Conservation (phyloP, 768 basidiomycete genomes). For the Amanita molliuscula region DNA sequence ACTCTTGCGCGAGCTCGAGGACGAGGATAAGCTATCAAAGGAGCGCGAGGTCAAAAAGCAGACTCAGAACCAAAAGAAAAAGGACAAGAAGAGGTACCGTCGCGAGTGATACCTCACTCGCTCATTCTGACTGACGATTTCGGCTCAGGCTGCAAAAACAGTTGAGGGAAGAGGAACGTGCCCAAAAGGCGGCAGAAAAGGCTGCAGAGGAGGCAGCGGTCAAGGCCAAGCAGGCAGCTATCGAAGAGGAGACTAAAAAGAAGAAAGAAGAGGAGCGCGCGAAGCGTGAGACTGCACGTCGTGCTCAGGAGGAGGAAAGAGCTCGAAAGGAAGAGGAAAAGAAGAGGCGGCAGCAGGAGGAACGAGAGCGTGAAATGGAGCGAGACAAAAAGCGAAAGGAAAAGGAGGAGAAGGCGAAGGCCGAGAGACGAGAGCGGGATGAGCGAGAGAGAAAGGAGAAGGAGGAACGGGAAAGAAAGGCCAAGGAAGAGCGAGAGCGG, state of each 20-base stretch:
- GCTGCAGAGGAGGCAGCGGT: constrained; percentile 76
- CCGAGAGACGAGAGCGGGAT: constrained; percentile 68
- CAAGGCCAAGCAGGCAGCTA: constrained; percentile 65
- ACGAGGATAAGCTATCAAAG: constrained; percentile 80
- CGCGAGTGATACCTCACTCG: constrained; percentile 1
- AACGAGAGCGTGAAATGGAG: constrained; percentile 72
- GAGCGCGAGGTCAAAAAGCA: constrained; percentile 91
- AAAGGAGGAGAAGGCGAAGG: constrained; percentile 59
- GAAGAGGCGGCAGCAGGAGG: constrained; percentile 65
- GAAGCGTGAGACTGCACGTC: constrained; percentile 65
- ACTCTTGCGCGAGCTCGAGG: constrained; percentile 88
- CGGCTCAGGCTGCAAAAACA: constrained; percentile 75
- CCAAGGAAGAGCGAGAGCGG: constrained; percentile 45
- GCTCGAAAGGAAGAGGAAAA: constrained; percentile 76
- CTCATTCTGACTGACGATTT: constrained; percentile 1
- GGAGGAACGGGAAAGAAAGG: constrained; percentile 54
- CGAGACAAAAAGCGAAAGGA: constrained; percentile 66
- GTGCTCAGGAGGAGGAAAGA: constrained; percentile 76
- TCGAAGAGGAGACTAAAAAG: constrained; percentile 74
- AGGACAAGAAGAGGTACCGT: constrained; percentile 81
- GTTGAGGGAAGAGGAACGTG: constrained; percentile 88
- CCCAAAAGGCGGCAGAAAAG: constrained; percentile 72
- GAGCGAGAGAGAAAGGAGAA: constrained; percentile 60
- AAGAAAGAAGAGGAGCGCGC: constrained; percentile 82
- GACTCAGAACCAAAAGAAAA: constrained; percentile 98